Evolutionary conservation across 805 yeast species (phyloP).

Genomic region (Yarrowia keelungensis): DNA sequence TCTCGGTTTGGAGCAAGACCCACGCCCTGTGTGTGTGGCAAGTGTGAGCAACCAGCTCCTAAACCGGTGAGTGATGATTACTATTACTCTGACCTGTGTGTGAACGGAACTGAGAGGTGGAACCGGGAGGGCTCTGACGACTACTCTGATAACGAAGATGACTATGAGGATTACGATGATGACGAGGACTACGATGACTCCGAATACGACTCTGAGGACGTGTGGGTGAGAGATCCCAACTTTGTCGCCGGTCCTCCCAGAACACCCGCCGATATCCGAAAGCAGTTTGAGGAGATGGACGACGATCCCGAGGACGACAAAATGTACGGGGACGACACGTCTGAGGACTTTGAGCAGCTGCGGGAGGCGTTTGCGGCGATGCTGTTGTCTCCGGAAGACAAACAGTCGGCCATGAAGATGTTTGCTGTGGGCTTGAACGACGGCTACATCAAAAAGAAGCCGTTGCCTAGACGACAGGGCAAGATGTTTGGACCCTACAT

Average conservation of each 20-base stretch:
- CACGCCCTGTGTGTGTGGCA: background rate
- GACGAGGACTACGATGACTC: background rate
- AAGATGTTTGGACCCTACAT: conserved; percentile 2
- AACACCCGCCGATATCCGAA: background rate
- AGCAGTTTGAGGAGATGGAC: background rate
- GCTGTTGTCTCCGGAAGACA: background rate
- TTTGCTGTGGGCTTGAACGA: background rate
- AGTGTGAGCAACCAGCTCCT: background rate
- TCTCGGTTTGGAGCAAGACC: too few species aligned
- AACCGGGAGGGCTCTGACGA: background rate
- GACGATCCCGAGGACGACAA: background rate
- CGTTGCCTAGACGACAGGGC: conserved; percentile 1
- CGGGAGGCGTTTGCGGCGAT: background rate
- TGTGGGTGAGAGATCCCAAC: background rate
- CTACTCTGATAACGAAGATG: background rate
- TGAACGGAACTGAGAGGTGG: too few species aligned
- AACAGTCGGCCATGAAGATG: background rate
- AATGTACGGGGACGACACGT: background rate
- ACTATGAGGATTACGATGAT: background rate
- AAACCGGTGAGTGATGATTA: too few species aligned
- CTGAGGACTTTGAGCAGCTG: conserved; percentile 3
- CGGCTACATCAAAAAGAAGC: background rate
- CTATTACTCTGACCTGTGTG: too few species aligned
- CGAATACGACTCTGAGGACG: background rate
- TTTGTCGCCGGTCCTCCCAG: background rate